A percentile compares a stretch with the other conserved stretches of the same genome.
Conservation (phyloP, 2,329 filamentous ascomycete genomes). For the Pseudopithomyces maydicus region DNA sequence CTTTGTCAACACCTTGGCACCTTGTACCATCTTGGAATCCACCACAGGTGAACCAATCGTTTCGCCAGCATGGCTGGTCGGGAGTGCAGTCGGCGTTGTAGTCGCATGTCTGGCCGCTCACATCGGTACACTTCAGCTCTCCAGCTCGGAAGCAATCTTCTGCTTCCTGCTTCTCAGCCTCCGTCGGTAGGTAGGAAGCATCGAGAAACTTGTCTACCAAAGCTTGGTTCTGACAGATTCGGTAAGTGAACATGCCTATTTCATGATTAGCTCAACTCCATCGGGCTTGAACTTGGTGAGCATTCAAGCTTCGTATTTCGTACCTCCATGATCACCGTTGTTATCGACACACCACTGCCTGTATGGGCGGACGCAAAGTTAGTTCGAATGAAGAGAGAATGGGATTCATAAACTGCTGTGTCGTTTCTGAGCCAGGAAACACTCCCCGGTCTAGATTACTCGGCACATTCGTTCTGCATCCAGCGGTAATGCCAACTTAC, state of each 20-base stretch:
- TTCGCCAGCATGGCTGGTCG: conserved; percentile 38
- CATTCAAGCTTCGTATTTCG: not conserved
- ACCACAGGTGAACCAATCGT: conserved; percentile 43
- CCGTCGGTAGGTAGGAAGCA: conserved; percentile 37
- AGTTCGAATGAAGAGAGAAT: too few species aligned
- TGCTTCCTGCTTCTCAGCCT: conserved; percentile 40
- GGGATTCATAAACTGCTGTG: too few species aligned
- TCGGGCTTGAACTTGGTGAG: too few species aligned
- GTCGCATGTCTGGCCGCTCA: conserved; percentile 34
- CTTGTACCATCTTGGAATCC: conserved; percentile 31
- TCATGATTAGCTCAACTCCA: not conserved
- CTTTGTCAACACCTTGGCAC: conserved; percentile 38
- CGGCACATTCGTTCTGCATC: too few species aligned
- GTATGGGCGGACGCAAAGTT: too few species aligned
- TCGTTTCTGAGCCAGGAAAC: too few species aligned
- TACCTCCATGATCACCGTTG: conserved; percentile 39
- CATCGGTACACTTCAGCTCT: conserved; percentile 37
- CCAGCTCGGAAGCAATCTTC: conserved; percentile 38
- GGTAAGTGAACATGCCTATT: conserved; percentile 38
- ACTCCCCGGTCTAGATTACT: too few species aligned
- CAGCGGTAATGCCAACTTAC: too few species aligned
- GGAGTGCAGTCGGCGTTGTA: conserved; percentile 36
- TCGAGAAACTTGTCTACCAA: conserved; percentile 39
- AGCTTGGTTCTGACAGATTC: conserved; percentile 39
- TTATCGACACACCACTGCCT: conserved; percentile 40